Evolutionary conservation across 2,329 filamentous ascomycete species (phyloP).

Genomic region (Leptographium radiaticola): DNA sequence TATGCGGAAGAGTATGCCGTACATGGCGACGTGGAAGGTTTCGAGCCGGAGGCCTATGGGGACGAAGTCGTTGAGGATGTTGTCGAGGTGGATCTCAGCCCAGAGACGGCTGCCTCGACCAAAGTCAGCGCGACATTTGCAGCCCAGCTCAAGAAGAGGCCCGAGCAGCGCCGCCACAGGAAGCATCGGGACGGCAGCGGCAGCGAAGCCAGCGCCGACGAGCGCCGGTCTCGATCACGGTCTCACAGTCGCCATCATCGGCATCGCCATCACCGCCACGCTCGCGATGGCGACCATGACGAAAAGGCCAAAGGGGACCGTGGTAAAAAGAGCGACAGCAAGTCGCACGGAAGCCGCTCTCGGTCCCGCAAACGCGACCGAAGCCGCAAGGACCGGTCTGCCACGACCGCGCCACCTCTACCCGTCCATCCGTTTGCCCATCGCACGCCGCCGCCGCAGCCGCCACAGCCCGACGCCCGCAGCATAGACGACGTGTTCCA

Average conservation of each 20-base stretch:
- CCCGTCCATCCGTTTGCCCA: slow-evolving; percentile 8
- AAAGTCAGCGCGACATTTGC: slow-evolving; percentile 26
- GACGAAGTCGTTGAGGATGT: slow-evolving; percentile 10
- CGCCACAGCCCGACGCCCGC: slow-evolving; percentile 1
- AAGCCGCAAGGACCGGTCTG: slow-evolving; percentile 5
- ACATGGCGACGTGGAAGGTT: too few relatives aligned
- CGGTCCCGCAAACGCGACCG: slow-evolving; percentile 1
- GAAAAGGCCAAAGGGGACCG: not conserved
- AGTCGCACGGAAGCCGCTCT: not conserved
- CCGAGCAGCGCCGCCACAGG: slow-evolving; percentile 25
- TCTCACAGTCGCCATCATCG: slow-evolving; percentile 14
- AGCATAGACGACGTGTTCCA: slow-evolving; percentile 9
- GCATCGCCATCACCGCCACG: slow-evolving; percentile 10
- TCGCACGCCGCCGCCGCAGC: slow-evolving; percentile 9
- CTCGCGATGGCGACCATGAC: slow-evolving; percentile 6
- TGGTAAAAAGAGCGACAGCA: not conserved
- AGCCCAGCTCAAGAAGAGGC: slow-evolving; percentile 36
- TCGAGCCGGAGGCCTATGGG: slow-evolving; percentile 10
- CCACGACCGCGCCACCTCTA: not conserved
- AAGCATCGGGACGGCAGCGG: slow-evolving; percentile 17
- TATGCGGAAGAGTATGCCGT: too few relatives aligned
- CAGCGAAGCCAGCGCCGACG: slow-evolving; percentile 13
- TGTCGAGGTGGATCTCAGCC: slow-evolving; percentile 16
- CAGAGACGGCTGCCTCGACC: slow-evolving; percentile 20
- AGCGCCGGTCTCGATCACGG: slow-evolving; percentile 6